A percentile compares a stretch with the other conserved stretches of the same genome.
These are phyloP conservation scores for Didymella pinodella DNA, from an alignment of 2,329 filamentous ascomycete genomes.

Conservation along the genomic window DNA sequence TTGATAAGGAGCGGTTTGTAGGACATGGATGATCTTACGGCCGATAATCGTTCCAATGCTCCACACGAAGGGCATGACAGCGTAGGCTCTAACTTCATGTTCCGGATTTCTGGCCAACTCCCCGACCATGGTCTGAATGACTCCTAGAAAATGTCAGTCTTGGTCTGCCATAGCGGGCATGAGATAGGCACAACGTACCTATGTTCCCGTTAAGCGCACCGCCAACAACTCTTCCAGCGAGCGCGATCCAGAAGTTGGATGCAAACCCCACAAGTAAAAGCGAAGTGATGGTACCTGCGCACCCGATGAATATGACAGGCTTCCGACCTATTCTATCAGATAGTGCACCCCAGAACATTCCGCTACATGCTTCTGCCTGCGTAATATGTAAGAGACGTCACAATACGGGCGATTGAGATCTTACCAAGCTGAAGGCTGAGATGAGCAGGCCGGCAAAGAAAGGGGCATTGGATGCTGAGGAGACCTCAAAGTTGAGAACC, in stretches of 20 bases:
- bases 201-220: slow-evolving; percentile 91
- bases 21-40: slow-evolving; percentile 36
- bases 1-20: background rate
- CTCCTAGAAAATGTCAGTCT: slow-evolving; percentile 42
- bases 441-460: slow-evolving; percentile 89
- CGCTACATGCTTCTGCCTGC: slow-evolving; percentile 78
- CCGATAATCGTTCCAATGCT: slow-evolving; percentile 88
- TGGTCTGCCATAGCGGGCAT: slow-evolving; percentile 55
- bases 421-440: slow-evolving; percentile 79
- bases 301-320: slow-evolving; percentile 57
- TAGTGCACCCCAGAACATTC: slow-evolving; percentile 65
- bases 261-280: slow-evolving; percentile 85
- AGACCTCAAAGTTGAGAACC: slow-evolving; percentile 48
- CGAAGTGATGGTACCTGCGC: slow-evolving; percentile 81
- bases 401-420: background rate
- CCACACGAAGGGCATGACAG: slow-evolving; percentile 96
- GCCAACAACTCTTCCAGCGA: slow-evolving; percentile 77
- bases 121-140: slow-evolving; percentile 90
- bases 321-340: slow-evolving; percentile 53
- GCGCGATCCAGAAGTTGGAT: slow-evolving; percentile 81
- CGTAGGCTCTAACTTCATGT: slow-evolving; percentile 81
- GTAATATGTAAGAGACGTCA: background rate
- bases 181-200: slow-evolving; percentile 2
- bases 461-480: slow-evolving; percentile 62
- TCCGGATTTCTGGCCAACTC: slow-evolving; percentile 71